phyloP scores from a whole-genome alignment of 495 filamentous ascomycete genomes.

The Neurospora cerealis region DNA sequence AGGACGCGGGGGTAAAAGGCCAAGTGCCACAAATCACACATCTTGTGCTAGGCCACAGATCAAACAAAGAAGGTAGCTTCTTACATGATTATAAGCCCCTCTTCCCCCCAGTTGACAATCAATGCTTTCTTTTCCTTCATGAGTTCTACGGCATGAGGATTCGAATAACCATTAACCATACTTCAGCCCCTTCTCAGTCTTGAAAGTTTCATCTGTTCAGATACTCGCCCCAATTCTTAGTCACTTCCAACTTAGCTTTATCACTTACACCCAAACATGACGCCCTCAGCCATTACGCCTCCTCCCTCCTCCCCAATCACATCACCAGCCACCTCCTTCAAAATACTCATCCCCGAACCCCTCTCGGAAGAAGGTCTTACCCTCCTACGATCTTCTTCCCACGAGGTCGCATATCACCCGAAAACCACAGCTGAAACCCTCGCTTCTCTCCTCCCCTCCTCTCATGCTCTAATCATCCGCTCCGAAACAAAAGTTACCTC shows the following conservation, averaged over 20 bases:
- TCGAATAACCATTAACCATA: background rate
- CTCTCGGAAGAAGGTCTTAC: slow-evolving; percentile 62
- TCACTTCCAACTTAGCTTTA: background rate
- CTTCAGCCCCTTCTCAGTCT: background rate
- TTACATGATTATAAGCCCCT: background rate
- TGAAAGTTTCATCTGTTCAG: background rate
- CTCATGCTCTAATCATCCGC: slow-evolving; percentile 60
- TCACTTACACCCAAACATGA: slow-evolving; percentile 13
- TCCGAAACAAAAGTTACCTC: slow-evolving; percentile 64
- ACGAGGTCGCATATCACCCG: slow-evolving; percentile 40
- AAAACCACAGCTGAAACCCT: slow-evolving; percentile 42
- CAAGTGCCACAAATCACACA: background rate
- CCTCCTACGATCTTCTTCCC: slow-evolving; percentile 39
- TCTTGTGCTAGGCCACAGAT: background rate
- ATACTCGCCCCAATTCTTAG: background rate
- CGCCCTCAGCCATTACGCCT: slow-evolving; percentile 22
- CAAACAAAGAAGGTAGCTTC: background rate
- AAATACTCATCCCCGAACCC: slow-evolving; percentile 62
- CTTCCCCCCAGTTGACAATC: background rate
- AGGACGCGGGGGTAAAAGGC: background rate
- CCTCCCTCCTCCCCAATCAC: slow-evolving; percentile 5
- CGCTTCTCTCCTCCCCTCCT: slow-evolving; percentile 46
- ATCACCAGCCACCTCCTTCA: slow-evolving; percentile 24
- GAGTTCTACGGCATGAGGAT: background rate
- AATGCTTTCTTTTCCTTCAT: background rate